These are phyloP conservation scores for Boletus huronensis DNA, from an alignment of 768 basidiomycete species.

Conservation along the genomic window DNA sequence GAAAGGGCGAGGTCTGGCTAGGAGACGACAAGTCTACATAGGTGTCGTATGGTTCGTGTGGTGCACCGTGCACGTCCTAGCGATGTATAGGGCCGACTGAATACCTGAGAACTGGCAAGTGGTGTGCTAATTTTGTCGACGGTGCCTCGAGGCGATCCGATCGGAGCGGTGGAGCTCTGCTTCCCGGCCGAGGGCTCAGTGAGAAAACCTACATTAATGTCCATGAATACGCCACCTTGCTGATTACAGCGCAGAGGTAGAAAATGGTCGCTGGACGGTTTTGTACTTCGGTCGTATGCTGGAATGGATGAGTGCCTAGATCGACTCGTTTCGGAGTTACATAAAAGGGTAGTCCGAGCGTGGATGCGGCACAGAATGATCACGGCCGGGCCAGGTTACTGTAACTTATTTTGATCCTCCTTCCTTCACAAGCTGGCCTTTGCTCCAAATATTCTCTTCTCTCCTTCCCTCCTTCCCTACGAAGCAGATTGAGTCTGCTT, in stretches of 20 bases:
- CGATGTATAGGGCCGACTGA: not conserved
- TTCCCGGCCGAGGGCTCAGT: not conserved
- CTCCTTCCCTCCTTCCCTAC: not conserved
- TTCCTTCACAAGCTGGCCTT: constrained; percentile 6
- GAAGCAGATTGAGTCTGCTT: not conserved
- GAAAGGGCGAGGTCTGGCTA: not conserved
- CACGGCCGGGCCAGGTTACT: not conserved
- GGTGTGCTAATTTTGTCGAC: not conserved
- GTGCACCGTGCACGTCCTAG: not conserved
- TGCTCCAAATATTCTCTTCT: not conserved
- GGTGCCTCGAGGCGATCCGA: not conserved
- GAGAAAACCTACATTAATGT: not conserved
- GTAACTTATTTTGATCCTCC: not conserved
- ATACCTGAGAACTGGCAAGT: not conserved
- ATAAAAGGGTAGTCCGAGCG: not conserved
- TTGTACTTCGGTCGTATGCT: not conserved
- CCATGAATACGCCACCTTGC: not conserved
- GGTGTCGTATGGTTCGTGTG: not conserved
- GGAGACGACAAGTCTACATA: not conserved
- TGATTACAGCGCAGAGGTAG: not conserved
- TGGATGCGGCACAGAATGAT: not conserved
- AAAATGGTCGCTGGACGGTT: not conserved
- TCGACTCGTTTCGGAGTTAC: constrained; percentile 3
- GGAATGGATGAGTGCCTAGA: not conserved
- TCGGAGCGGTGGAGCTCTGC: not conserved